Evolutionary conservation across 2,329 filamentous ascomycete genomes (phyloP), one percentile per base, ranked within the genome.

Genomic region (Nemania diffusa): DNA sequence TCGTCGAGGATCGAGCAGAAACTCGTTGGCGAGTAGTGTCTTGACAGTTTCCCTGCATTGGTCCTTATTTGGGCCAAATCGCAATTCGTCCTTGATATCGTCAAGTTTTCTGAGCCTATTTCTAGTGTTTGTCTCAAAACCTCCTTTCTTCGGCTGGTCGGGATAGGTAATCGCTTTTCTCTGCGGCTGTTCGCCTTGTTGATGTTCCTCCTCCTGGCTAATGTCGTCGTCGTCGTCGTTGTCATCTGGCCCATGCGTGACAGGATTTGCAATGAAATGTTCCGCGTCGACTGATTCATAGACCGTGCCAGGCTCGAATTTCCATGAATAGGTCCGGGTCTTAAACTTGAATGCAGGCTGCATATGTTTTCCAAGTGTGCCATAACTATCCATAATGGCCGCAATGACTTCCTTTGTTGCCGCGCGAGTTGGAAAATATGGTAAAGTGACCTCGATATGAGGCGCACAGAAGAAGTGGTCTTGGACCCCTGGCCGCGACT

Each of bases 401-500:
- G 63, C 64, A 20, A 69, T 57, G 26, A 69, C 24, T 11, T 67
- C 67, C 40, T 44, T 69, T 26, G 53, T 37, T 7, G 57, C 57
- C n/a, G 56, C 37, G 44, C 60, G 67, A 57, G 53, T 52, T 5
- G 67, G 67, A 3, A 69, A 48, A 17, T 32, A 58, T 13, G 67
- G 60, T 17, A 69, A 34, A n/a, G 56, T 60, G 44, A 69, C 57
- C 29, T 64, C 67, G 52, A 69, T 64, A 9, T 61, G 57, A 26
- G 67, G 67, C 22, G 67, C 67, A n/a, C 67, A 69, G 27, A 57
- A 69, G 60, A 69, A 69, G 26, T 48, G 64, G 3, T 69, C 67
- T 15, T 67, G 59, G 6, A 46, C 11, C 20, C 53, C 53, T 20
- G 62, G 46, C 29, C 59, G 56, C 13, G 67, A 64, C 42, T 67